Evolutionary conservation across 2,329 filamentous ascomycete genomes (phyloP).

Genomic region (Dactylellina haptotyla): DNA sequence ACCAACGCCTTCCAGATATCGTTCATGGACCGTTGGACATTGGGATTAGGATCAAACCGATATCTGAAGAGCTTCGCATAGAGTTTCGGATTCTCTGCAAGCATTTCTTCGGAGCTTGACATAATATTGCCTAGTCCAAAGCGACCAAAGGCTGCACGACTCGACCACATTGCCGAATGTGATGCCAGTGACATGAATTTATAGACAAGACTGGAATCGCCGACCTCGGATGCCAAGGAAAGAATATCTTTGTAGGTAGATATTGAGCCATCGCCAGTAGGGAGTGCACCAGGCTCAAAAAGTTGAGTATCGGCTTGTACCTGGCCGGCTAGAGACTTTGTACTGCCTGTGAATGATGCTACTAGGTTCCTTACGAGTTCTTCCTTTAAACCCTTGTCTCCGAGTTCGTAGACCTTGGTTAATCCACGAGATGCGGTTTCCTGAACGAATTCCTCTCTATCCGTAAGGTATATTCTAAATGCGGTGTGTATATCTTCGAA

Average conservation of each 20-base stretch:
- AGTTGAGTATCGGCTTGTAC: constrained; percentile 91
- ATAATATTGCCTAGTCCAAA: constrained; percentile 93
- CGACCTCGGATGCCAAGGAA: constrained; percentile 92
- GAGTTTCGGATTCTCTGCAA: constrained; percentile 86
- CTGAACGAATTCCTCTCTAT: constrained; percentile 89
- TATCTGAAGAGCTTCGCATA: constrained; percentile 96
- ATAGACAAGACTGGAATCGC: constrained; percentile 95
- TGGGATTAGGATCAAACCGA: constrained; percentile 91
- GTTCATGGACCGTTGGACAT: constrained; percentile 94
- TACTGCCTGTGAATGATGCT: constrained; percentile 82
- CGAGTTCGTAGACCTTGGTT: constrained; percentile 92
- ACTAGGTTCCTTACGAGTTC: constrained; percentile 88
- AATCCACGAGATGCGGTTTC: constrained; percentile 92
- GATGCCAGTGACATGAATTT: constrained; percentile 97
- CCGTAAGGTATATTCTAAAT: constrained; percentile 86
- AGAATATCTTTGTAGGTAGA: constrained; percentile 99
- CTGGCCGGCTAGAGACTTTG: constrained; percentile 75
- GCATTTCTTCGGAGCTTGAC: constrained; percentile 77
- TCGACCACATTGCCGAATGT: constrained; percentile 96
- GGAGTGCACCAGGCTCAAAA: constrained; percentile 88
- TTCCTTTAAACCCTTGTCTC: constrained; percentile 80
- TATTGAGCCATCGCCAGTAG: constrained; percentile 87
- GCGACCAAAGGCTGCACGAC: constrained; percentile 91
- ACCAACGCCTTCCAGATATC: constrained; percentile 98
- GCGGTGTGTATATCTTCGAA: constrained; percentile 83